These are phyloP conservation scores for Cicer judaicum DNA, from an alignment of 306 rosid species.

Conservation along the genomic window DNA sequence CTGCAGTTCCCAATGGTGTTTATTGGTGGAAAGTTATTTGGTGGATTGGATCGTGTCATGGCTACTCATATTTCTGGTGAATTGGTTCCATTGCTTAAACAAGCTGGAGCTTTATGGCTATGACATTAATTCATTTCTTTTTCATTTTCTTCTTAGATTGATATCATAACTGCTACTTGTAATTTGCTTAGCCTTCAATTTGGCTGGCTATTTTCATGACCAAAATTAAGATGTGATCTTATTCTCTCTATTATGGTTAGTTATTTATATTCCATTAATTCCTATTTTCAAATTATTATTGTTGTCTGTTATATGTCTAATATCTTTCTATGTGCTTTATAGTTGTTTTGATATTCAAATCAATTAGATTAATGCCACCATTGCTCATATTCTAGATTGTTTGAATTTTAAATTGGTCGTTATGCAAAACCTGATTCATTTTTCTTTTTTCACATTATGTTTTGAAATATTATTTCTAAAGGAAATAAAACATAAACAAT, in stretches of 20 bases:
- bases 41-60: slow-evolving; percentile 68
- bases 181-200: slow-evolving; percentile 23
- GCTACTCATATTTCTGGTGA: slow-evolving; percentile 78
- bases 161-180: not conserved
- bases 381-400: too few relatives aligned
- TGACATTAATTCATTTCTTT: slow-evolving; percentile 6
- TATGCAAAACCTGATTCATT: too few relatives aligned
- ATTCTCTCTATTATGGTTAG: not conserved
- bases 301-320: too few relatives aligned
- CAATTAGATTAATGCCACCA: too few relatives aligned
- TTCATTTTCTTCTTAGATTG: not conserved
- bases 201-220: slow-evolving; percentile 3
- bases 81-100: slow-evolving; percentile 65
- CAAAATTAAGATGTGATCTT: not conserved
- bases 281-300: too few relatives aligned
- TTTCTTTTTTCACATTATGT: too few relatives aligned
- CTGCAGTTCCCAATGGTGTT: slow-evolving; percentile 65
- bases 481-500: too few relatives aligned
- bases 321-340: too few relatives aligned
- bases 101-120: slow-evolving; percentile 75
- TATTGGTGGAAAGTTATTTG: slow-evolving; percentile 62
- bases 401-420: too few relatives aligned
- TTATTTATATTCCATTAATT: not conserved
- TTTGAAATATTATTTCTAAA: too few relatives aligned
- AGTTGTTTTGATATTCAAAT: too few relatives aligned